Percentiles rank a stretch among this genome's conserved stretches.
phyloP scores from a whole-genome alignment of 345 rosid species.

The Hibiscus mutabilis region DNA sequence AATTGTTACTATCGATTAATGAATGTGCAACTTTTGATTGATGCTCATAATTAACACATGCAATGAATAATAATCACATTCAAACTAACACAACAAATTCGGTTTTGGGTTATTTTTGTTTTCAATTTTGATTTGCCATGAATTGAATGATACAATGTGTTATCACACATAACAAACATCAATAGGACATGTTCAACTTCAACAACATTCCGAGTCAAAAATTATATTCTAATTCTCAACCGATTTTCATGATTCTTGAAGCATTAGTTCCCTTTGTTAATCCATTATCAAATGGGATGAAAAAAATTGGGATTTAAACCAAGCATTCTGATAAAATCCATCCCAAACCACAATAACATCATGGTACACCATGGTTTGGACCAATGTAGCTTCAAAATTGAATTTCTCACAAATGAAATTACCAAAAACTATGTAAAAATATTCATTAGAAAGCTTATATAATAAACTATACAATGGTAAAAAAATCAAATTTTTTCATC shows the following conservation, averaged over 20 bases:
- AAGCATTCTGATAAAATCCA: constrained; percentile 1
- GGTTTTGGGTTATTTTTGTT: background rate
- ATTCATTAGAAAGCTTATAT: constrained; percentile 42
- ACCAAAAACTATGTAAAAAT: background rate
- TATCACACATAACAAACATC: background rate
- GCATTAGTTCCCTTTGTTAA: background rate
- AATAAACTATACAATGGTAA: constrained; percentile 23
- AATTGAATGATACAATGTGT: background rate
- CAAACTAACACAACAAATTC: background rate
- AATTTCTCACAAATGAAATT: constrained; percentile 19
- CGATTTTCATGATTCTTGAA: background rate
- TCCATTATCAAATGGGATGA: background rate
- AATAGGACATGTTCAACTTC: constrained; percentile 11
- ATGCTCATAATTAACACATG: background rate
- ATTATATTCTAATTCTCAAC: background rate
- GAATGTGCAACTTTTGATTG: background rate
- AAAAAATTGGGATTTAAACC: background rate
- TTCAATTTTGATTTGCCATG: background rate
- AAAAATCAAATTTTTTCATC: constrained; percentile 18
- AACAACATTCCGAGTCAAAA: background rate
- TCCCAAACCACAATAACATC: constrained; percentile 30
- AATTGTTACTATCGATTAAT: background rate
- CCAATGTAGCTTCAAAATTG: constrained; percentile 35
- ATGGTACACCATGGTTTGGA: constrained; percentile 41
- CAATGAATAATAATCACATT: background rate